Evolutionary conservation across 129 eudicot genomes (phyloP), one percentile per base, ranked within the genome.

Genomic region (Oenanthe sinensis): DNA sequence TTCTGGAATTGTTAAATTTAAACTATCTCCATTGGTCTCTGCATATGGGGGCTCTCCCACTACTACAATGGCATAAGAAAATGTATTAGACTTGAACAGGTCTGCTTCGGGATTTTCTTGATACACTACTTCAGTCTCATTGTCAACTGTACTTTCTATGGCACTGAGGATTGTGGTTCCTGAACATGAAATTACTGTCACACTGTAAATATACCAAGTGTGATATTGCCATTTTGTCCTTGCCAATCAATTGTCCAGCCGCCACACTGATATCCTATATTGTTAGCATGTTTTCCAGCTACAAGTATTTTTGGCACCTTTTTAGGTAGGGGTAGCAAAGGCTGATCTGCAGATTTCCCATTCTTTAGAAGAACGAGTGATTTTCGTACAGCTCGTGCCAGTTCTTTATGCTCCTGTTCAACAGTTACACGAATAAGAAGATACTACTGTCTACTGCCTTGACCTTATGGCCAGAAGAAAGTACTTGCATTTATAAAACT

Each of bases 31-130:
- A 2, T 5, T 48, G 11, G 55, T 33, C 20, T 83, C 86, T 7
- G 83, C 65, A 20, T 79, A 84, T 4, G 87, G 87, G 22, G 45
- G 42, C 75, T 84, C 87, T 6, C 87, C 87, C 11, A 84, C 84
- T 3, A 84, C 87, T 2, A 84, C 87, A 42, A 84, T 70, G 55
- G 81, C 84, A 33, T 75, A 84, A 11, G 83, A 76, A 70, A 84
- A 84, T 63, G 46, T 28, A 33, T 60, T 22, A 14, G 78, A 54
- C 11, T 55, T 76, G 8, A 84, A 54, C 26, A 69, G 36, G 20
- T 69, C 70, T 0, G 46, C 8, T 19, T 76, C 78, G 16, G 87
- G 87, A 55, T 54, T 80, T 45, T 79, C 78, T 8, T 37, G 24
- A 77, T 79, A 80, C n/a, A 84, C 77, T 3, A 80, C 63, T 60